Evolutionary conservation across 2,329 filamentous ascomycete species (phyloP).

Genomic region (Paraconiothyrium sp.): DNA sequence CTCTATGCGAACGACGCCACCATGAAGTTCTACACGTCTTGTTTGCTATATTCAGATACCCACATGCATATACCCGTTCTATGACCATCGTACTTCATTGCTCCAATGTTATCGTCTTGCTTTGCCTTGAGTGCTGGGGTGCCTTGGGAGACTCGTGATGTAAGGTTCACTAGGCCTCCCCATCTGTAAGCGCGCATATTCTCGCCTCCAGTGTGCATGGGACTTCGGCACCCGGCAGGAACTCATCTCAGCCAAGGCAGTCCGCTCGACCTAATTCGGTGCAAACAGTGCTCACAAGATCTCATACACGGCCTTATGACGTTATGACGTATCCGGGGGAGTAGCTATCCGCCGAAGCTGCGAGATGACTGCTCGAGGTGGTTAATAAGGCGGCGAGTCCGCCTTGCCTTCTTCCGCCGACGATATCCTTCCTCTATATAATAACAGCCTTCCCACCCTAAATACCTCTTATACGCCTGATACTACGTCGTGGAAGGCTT

Average conservation of each 20-base stretch:
- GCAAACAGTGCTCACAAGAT: slow-evolving; percentile 25
- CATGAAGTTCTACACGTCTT: slow-evolving; percentile 1
- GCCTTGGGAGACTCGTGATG: slow-evolving; percentile 16
- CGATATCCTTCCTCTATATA: slow-evolving; percentile 10
- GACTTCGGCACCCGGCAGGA: slow-evolving; percentile 15
- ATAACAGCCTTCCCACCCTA: background rate
- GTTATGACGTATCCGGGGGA: slow-evolving; percentile 41
- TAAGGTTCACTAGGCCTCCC: slow-evolving; percentile 20
- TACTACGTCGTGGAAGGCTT: background rate
- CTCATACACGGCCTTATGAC: slow-evolving; percentile 38
- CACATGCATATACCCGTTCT: background rate
- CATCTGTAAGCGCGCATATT: slow-evolving; percentile 23
- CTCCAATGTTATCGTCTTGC: background rate
- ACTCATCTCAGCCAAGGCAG: slow-evolving; percentile 32
- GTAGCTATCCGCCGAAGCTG: background rate
- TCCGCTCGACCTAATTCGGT: slow-evolving; percentile 32
- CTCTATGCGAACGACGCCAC: background rate
- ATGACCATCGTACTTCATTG: background rate
- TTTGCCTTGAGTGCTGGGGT: slow-evolving; percentile 1
- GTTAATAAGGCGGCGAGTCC: slow-evolving; percentile 29
- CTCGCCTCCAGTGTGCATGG: slow-evolving; percentile 15
- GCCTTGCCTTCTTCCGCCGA: slow-evolving; percentile 19
- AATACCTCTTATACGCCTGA: background rate
- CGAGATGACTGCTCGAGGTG: slow-evolving; percentile 38
- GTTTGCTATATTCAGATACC: slow-evolving; percentile 11